These are phyloP conservation scores for Sporothrix schenckii DNA, from an alignment of 2,329 filamentous ascomycete genomes.

Conservation along the genomic window DNA sequence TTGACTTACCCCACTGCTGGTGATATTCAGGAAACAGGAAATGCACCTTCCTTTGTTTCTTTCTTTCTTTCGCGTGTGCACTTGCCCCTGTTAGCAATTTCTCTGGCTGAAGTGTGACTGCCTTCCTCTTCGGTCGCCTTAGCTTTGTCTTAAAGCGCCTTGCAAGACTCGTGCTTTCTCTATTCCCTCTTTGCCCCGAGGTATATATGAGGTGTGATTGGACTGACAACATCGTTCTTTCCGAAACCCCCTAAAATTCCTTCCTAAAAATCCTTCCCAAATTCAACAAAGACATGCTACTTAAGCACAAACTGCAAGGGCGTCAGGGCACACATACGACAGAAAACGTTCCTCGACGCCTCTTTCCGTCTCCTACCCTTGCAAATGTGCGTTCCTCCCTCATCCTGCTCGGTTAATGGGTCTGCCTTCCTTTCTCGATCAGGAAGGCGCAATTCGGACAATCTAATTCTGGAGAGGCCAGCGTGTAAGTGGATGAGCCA, in stretches of 20 bases:
- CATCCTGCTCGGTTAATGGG: background rate
- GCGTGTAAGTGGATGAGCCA: background rate
- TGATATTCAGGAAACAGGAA: background rate
- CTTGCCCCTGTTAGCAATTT: background rate
- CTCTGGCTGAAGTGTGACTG: background rate
- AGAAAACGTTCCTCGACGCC: background rate
- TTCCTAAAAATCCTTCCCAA: too few species aligned
- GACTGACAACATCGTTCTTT: background rate
- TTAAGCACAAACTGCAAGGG: too few species aligned
- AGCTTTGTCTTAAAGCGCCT: background rate
- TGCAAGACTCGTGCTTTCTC: slow-evolving; percentile 14
- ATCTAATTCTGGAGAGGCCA: slow-evolving; percentile 19
- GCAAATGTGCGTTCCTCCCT: background rate
- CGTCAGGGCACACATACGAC: too few species aligned
- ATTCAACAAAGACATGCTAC: too few species aligned
- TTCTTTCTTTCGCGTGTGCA: background rate
- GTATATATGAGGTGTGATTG: background rate
- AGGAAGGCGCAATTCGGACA: slow-evolving; percentile 27
- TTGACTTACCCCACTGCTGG: background rate
- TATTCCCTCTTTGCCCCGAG: background rate
- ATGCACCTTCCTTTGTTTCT: slow-evolving; percentile 3
- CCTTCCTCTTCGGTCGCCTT: background rate
- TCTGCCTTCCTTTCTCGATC: slow-evolving; percentile 11
- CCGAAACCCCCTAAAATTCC: too few species aligned
- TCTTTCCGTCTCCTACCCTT: background rate